Evolutionary conservation across 2,329 filamentous ascomycete species (phyloP), one percentile per base, ranked within the genome.

Genomic region (Purpureocillium takamizusanense): DNA sequence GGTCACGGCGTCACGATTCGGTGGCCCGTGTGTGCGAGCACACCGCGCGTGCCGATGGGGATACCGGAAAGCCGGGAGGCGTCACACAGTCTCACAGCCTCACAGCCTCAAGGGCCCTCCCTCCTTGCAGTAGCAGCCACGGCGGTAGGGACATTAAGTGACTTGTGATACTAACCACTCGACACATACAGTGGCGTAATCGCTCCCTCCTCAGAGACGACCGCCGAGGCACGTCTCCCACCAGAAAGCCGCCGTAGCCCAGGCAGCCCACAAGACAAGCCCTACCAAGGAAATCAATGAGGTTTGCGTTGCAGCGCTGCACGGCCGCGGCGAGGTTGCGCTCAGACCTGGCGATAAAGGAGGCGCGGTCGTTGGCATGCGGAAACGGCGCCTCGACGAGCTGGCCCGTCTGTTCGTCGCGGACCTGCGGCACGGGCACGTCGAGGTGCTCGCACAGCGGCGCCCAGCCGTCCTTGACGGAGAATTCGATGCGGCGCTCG

Each of bases 371-470:
- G 27, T 61, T 59, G 32, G 55, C 46, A 11, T 45, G 53, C 2
- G 59, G 59, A 13, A 60, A 61, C 1, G 56, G 57, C 11, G 52
- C 54, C 21, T 55, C 52, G 0, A 55, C 54, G 46, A 46, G 45
- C 40, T 56, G 45, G 13, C 56, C 57, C 30, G 50, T 60, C 38
- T 41, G 32, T 2, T 48, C 48, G n/a, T 61, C 56, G 40, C 40
- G 37, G 28, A 55, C 52, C 45, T 39, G 48, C 2, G 66, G 66
- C 27, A 64, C 49, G 0, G 58, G 51, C 31, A 65, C 59, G 7
- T 47, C 56, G 2, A 69, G 51, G 31, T 63, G 59, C 15, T 54
- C 40, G 36, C 65, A 69, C 9, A 69, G 51, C 7, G 65, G 63
- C n/a, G 35, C 51, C 61, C 62, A 69, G 4, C 65, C 63, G 7